A percentile compares a stretch with the other conserved stretches of the same genome.
phyloP scores from a whole-genome alignment of 306 rosid genomes.

The Trichosanthes cucumerina region DNA sequence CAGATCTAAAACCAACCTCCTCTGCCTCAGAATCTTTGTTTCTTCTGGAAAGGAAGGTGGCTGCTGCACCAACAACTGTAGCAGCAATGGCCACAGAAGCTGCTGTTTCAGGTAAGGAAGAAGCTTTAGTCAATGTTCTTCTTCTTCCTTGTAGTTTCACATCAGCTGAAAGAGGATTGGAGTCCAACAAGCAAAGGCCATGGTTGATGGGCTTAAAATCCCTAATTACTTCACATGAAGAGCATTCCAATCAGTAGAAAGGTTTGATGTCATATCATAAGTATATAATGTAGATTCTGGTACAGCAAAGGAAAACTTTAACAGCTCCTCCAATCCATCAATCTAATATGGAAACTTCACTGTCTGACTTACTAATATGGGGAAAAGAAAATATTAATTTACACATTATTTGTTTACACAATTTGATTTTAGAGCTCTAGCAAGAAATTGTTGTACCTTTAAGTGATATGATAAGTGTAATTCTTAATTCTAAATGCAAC shows the following conservation, averaged over 20 bases:
- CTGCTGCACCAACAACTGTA: slow-evolving; percentile 75
- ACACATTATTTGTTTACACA: neutral
- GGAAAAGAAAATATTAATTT: neutral
- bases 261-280: neutral
- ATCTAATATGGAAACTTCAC: neutral
- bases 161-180: slow-evolving; percentile 22
- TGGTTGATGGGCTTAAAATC: neutral
- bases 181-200: slow-evolving; percentile 2
- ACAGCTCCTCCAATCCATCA: neutral
- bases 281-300: neutral
- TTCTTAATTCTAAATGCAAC: neutral
- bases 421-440: neutral
- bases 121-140: slow-evolving; percentile 27
- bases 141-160: slow-evolving; percentile 43
- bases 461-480: neutral
- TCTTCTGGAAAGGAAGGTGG: slow-evolving; percentile 59
- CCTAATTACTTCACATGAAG: slow-evolving; percentile 14
- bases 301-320: neutral
- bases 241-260: slow-evolving; percentile 14
- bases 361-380: neutral
- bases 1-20: slow-evolving; percentile 30
- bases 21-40: slow-evolving; percentile 39
- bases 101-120: slow-evolving; percentile 73
- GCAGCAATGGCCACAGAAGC: slow-evolving; percentile 78
- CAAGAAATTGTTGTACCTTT: neutral